These are phyloP conservation scores for Suhomyces sp. DNA, from an alignment of 805 yeast species.

Conservation along the genomic window DNA sequence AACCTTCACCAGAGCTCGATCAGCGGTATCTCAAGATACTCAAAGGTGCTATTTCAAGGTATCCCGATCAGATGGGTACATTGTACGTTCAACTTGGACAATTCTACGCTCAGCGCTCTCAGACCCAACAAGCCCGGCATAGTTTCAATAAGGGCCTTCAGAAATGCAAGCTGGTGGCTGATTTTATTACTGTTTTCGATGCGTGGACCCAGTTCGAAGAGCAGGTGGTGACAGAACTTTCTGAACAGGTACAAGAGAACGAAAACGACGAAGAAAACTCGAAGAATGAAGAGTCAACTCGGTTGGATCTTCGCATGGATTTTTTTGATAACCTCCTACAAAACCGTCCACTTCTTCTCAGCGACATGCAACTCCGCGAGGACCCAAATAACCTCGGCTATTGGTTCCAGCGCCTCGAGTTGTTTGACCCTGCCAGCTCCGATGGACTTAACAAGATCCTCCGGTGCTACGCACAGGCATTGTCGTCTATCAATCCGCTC, in stretches of 20 bases:
- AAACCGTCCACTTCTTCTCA: conserved; percentile 55
- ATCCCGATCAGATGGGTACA: conserved; percentile 58
- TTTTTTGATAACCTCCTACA: conserved; percentile 55
- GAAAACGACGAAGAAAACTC: neutral
- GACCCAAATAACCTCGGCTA: conserved; percentile 57
- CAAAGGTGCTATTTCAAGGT: conserved; percentile 18
- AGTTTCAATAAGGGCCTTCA: conserved; percentile 49
- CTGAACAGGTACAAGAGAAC: conserved; percentile 10
- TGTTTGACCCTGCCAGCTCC: conserved; percentile 21
- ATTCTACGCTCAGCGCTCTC: conserved; percentile 42
- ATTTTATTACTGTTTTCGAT: conserved; percentile 65
- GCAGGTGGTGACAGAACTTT: conserved; percentile 15
- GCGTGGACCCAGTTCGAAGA: conserved; percentile 62
- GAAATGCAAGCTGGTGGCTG: conserved; percentile 49
- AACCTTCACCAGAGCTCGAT: neutral
- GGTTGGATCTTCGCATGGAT: conserved; percentile 43
- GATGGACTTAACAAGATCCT: conserved; percentile 36
- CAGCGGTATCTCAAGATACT: neutral
- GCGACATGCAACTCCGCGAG: conserved; percentile 64
- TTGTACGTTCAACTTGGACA: conserved; percentile 48
- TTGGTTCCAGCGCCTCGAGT: conserved; percentile 65
- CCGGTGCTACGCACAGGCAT: conserved; percentile 61
- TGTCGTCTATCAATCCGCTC: conserved; percentile 62
- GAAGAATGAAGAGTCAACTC: conserved; percentile 19
- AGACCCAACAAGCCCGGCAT: conserved; percentile 21